phyloP scores from a whole-genome alignment of 306 rosid genomes.

The Vicia sativa region DNA sequence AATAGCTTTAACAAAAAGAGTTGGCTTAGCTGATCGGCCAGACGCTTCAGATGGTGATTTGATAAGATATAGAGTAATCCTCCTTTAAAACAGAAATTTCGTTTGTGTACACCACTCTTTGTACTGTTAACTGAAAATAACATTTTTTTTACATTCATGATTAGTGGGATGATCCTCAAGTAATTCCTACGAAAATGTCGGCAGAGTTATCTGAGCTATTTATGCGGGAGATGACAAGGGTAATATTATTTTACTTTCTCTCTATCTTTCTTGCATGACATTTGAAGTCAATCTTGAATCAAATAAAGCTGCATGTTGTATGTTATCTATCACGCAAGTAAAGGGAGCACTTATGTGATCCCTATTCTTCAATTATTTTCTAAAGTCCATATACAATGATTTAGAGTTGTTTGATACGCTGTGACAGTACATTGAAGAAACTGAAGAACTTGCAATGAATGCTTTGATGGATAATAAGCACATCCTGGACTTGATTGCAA shows the following conservation, averaged over 20 bases:
- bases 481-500: slow-evolving; percentile 71
- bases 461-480: slow-evolving; percentile 81
- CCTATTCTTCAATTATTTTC: slow-evolving; percentile 20
- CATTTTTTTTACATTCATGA: slow-evolving; percentile 25
- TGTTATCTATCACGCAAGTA: not conserved
- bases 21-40: slow-evolving; percentile 74
- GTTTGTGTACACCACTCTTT: slow-evolving; percentile 15
- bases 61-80: slow-evolving; percentile 86
- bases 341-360: slow-evolving; percentile 8
- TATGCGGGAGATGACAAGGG: slow-evolving; percentile 95
- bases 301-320: not conserved
- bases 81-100: slow-evolving; percentile 26
- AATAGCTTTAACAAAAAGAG: slow-evolving; percentile 67
- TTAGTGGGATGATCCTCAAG: slow-evolving; percentile 96
- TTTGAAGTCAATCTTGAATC: slow-evolving; percentile 29
- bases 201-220: slow-evolving; percentile 91
- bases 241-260: slow-evolving; percentile 45
- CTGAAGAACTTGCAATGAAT: slow-evolving; percentile 85
- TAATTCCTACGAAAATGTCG: slow-evolving; percentile 83
- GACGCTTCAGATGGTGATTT: slow-evolving; percentile 84
- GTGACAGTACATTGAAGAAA: slow-evolving; percentile 89
- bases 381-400: slow-evolving; percentile 7
- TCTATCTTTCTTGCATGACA: slow-evolving; percentile 35
- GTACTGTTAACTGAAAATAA: slow-evolving; percentile 28
- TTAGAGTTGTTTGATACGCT: slow-evolving; percentile 30